Evolutionary conservation across 129 eudicot genomes (phyloP), one percentile per base, ranked within the genome.

Genomic region (Kitagawia praeruptora): DNA sequence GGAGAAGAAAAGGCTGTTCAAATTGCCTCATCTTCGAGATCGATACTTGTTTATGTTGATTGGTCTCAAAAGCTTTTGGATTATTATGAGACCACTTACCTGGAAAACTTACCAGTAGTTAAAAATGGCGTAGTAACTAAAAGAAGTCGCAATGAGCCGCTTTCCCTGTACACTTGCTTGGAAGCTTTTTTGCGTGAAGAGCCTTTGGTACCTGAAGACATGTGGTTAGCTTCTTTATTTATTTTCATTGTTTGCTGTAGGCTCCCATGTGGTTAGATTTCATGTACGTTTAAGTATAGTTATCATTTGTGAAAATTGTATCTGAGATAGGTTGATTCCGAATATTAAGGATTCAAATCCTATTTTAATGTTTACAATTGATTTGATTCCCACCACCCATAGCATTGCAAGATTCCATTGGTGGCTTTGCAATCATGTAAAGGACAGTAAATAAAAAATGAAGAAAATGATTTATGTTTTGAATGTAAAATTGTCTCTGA

Each of bases 181-280:
- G 98, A 95, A 85, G 91, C 97, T 81, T 95, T 95, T 88, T 86
- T 95, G 67, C 94, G 91, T 45, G 97, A 95, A 81, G 98, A 95
- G 90, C 98, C 98, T 18, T 83, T 95, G 83, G 98, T 95, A 75
- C 96, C 98, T 44, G 98, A 92, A 88, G 98, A 92, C 84, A 95
- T 92, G 98, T 95, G 98, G 98, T 95, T 76, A 82, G 92, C 73
- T 84, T 85, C 58, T 54, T 73, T 39, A 66, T 48, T 28, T 64
- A 75, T 31, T 1, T 38, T 19, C 75, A 70, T 16, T 70, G 47
- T n/a, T 38, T 70, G 75, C 45, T 38, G 47, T 18, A 38, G 21
- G 70, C 34, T 44, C 47, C 47, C 47, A 44, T 44, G 47, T 8
- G 47, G 47, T 44, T 44, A 44, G 13, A 8, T 44, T 44, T 0